Base-by-base conservation (phyloP, 192 early-diverging fungal species). In the Kickxella alabastrina region DNA sequence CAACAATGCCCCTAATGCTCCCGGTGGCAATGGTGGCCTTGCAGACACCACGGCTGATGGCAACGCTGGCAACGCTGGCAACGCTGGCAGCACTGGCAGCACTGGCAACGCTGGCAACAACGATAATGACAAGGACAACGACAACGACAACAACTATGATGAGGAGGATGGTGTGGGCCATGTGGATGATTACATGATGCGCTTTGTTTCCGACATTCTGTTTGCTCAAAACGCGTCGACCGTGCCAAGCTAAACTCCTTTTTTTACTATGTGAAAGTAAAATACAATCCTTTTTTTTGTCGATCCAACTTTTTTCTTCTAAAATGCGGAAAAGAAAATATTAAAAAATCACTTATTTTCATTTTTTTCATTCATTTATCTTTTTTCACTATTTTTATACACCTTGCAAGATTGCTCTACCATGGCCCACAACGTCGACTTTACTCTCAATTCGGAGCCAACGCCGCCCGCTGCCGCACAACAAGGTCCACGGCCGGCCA, bases 141-240 rank as follows among this genome's bases (percentile, higher is more conserved):
- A n/a, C n/a, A n/a, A 26, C 3, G 59, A 51, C 14, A 67, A 68
- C 14, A 64, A 54, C 10, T 49, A 62, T 18, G 61, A 61, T 19
- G 75, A 62, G 17, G 61, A 61, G 23, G 75, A 62, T 10, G 75
- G 70, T n/a, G 64, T 88, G 24, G 82, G 81, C 8, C 85, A 86
- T 57, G 80, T 89, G 23, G 87, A 89, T 52, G 78, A 86, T 59
- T 88, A 86, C 32, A 86, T 86, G 83, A 52, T 85, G 21, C 77
- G 84, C 21, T 84, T 84, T 34, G 36, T 74, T 54, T 43, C 19
- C 3, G 18, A 23, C 12, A 36, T 56, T 17, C 19, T 46, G 35
- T 29, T 34, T 48, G 31, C n/a, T 2, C 31, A 48, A 17, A 39
- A 5, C 24, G 17, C 29, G 19, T 41, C n/a, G 48, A 19, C 28